Percentiles rank a stretch among this genome's conserved stretches.
phyloP scores from a whole-genome alignment of 495 filamentous ascomycete genomes.

The Penicillium odoratum region DNA sequence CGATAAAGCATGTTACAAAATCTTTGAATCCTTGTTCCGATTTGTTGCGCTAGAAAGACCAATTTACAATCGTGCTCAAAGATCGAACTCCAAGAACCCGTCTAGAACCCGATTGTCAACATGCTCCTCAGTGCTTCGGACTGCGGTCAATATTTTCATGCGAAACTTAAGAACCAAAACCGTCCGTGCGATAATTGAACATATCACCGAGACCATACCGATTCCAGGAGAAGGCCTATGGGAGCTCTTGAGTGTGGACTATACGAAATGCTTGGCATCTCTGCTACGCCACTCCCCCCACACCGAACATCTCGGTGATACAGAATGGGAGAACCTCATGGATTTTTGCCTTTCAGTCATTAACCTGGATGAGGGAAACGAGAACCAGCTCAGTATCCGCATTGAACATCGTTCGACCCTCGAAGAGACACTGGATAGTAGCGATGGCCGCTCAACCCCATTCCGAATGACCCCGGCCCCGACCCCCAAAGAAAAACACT shows the following conservation, averaged over 20 bases:
- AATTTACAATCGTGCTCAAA: slow-evolving; percentile 57
- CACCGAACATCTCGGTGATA: slow-evolving; percentile 68
- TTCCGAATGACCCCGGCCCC: slow-evolving; percentile 34
- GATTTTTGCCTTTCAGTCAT: slow-evolving; percentile 60
- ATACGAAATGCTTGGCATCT: slow-evolving; percentile 70
- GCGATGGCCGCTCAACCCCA: slow-evolving; percentile 31
- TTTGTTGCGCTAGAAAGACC: slow-evolving; percentile 66
- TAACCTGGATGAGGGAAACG: slow-evolving; percentile 22
- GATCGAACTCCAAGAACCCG: slow-evolving; percentile 43
- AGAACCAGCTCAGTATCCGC: slow-evolving; percentile 31
- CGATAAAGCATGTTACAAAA: slow-evolving; percentile 76
- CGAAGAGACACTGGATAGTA: slow-evolving; percentile 29
- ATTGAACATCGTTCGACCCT: slow-evolving; percentile 26
- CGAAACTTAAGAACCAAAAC: slow-evolving; percentile 71
- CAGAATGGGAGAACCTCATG: slow-evolving; percentile 67
- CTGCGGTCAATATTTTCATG: slow-evolving; percentile 66
- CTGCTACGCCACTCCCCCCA: slow-evolving; percentile 73
- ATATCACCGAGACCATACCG: slow-evolving; percentile 75
- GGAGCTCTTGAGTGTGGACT: slow-evolving; percentile 72
- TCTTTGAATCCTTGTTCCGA: slow-evolving; percentile 80
- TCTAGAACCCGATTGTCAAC: slow-evolving; percentile 59
- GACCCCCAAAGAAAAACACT: slow-evolving; percentile 27
- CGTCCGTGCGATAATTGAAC: slow-evolving; percentile 72
- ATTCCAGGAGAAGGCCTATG: slow-evolving; percentile 58
- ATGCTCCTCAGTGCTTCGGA: slow-evolving; percentile 71